Base-by-base conservation (phyloP, 371 early-diverging fungal genomes). In the Mucor plumbeus region DNA sequence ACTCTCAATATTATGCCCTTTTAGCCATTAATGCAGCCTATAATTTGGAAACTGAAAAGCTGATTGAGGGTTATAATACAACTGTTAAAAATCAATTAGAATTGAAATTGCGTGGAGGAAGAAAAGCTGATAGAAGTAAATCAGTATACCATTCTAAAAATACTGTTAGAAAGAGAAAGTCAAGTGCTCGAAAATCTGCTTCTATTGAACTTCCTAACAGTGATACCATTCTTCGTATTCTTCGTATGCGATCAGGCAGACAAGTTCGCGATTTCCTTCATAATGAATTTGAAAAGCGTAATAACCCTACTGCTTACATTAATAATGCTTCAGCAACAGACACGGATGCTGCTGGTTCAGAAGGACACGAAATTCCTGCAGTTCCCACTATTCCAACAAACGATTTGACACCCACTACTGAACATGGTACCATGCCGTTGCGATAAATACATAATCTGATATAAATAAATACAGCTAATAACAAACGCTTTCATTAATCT, bases 1-100 rank as follows among this genome's bases (percentile, higher is more conserved):
- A 83, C 40, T 79, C 86, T 5, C 91, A 91, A 75, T 96, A 94
- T 78, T 77, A 81, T 35, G 88, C 90, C 39, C 79, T 93, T 26
- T 61, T 86, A 55, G 80, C 84, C 9, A 85, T 90, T 55, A 85
- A 83, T 36, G 79, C 80, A 13, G 86, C 88, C 57, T 92, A 92
- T 66, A 85, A 86, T 62, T 61, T 82, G 71, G 79, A 84, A 10
- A 83, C 87, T 7, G 86, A 87, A 33, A 77, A 84, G 39, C 76
- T 92, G 17, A 89, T 92, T 21, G 76, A 84, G 39, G 87, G 83
- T 38, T 92, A 91, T 63, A 82, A 78, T 48, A 72, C 73, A 0
- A 69, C 75, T 10, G 59, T 77, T n/a, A 82, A 82, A 47, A 79
- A 76, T 14, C 81, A 83, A 61, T 68, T 71, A 1, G 82, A 80